Evolutionary conservation across 805 yeast genomes (phyloP).

Genomic region (Candida anglica): DNA sequence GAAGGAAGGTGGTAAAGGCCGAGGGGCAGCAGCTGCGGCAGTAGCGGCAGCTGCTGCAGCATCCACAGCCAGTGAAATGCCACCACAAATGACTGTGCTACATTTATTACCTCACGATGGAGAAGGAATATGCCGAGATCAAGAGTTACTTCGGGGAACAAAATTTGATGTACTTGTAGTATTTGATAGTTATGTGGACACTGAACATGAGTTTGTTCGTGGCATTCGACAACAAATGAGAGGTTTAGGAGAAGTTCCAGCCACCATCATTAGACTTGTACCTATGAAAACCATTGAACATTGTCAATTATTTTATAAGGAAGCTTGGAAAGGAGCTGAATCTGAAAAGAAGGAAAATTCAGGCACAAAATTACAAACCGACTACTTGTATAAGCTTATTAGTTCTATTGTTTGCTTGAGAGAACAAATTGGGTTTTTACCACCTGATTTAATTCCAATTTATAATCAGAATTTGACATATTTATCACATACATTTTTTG

Average conservation of each 20-base stretch:
- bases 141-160: conserved; percentile 18
- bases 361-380: not conserved
- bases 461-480: conserved; percentile 63
- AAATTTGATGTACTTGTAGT: conserved; percentile 59
- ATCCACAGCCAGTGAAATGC: not conserved
- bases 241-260: conserved; percentile 15
- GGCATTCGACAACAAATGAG: conserved; percentile 25
- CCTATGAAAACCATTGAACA: conserved; percentile 85
- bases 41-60: conserved; percentile 8
- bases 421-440: conserved; percentile 76
- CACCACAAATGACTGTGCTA: conserved; percentile 14
- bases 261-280: conserved; percentile 65
- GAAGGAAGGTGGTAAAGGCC: conserved; percentile 34
- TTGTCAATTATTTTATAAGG: conserved; percentile 48
- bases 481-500: conserved; percentile 56
- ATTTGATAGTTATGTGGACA: conserved; percentile 59
- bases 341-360: not conserved
- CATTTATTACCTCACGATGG: conserved; percentile 44
- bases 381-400: conserved; percentile 60
- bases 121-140: conserved; percentile 12
- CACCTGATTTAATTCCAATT: conserved; percentile 74
- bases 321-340: not conserved
- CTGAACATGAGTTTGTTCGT: conserved; percentile 24
- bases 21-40: conserved; percentile 2
- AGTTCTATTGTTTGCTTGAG: conserved; percentile 81